Evolutionary conservation across 176 grass and related monocot genomes (phyloP), one percentile per base, ranked within the genome.

Genomic region (Juncus inflexus): DNA sequence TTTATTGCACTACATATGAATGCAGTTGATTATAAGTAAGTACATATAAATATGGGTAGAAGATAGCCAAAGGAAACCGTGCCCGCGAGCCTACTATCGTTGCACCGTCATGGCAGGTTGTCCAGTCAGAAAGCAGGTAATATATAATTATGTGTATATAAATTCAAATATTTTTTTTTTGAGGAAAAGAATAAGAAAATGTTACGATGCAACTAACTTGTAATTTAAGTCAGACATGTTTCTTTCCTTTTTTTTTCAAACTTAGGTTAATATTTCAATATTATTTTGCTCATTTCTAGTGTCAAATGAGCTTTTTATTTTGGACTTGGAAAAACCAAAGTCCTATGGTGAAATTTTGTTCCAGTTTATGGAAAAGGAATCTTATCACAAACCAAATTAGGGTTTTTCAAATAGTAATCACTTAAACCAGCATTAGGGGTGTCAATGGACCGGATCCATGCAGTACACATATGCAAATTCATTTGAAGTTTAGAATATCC

Each of bases 41-140:
- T 36, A 69, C 36, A 52, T 19, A 15, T 45, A 94, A 94, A 74
- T 94, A 94, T 65, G 89, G 89, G 3, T 84, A 94, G 76, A 94
- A 94, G 70, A 78, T 75, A 38, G 63, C 81, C 1, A 94, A 92
- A 76, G 81, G 89, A 7, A 94, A 87, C 89, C 89, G 52, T 94
- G 89, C 47, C 89, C 89, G 0, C 75, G 89, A n/a, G 81, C 70
- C 15, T 94, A 94, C 72, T 94, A 94, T 66, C 84, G 84, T 35
- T 94, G 89, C 84, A 94, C 84, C 0, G 67, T 78, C 66, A 40
- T 82, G 56, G 63, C 89, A 0, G 75, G 73, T n/a, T 94, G 89
- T 62, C 89, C 89, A 4, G 89, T 94, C 3, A 84, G 67, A 60
- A 94, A 87, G 67, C 75, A 84, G 76, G 81, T 84, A 74, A n/a